A percentile compares a stretch with the other conserved stretches of the same genome.
These are phyloP conservation scores for Salix suchowensis DNA, from an alignment of 345 rosid species.

Conservation along the genomic window DNA sequence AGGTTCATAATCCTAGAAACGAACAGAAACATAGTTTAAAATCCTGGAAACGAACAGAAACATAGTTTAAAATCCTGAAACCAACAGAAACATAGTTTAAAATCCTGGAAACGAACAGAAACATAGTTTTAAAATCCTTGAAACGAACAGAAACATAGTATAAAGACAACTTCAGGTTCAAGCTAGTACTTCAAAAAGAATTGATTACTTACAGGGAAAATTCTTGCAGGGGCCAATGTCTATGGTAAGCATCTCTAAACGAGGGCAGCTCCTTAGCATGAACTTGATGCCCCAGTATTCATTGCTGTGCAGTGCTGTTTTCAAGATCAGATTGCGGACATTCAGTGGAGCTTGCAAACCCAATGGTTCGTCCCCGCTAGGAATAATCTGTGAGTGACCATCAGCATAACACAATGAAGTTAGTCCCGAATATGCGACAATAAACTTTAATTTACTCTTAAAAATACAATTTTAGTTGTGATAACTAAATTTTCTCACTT, in stretches of 20 bases:
- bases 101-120: not conserved
- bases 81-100: too few species aligned
- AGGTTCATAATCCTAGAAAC: not conserved
- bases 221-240: slow-evolving; percentile 18
- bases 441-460: too few species aligned
- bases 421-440: too few species aligned
- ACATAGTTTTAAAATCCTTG: not conserved
- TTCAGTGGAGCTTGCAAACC: slow-evolving; percentile 6
- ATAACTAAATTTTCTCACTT: too few species aligned
- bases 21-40: not conserved
- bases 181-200: not conserved
- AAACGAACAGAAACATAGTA: not conserved
- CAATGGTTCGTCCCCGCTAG: slow-evolving; percentile 15
- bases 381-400: slow-evolving; percentile 25
- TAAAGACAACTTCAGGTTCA: not conserved
- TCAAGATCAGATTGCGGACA: slow-evolving; percentile 33
- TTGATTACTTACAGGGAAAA: slow-evolving; percentile 25
- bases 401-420: not conserved
- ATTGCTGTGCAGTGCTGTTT: slow-evolving; percentile 19
- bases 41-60: not conserved
- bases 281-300: slow-evolving; percentile 40
- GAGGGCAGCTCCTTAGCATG: slow-evolving; percentile 33
- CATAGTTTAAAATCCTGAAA: not conserved
- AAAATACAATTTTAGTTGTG: too few species aligned
- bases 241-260: slow-evolving; percentile 33